Evolutionary conservation across 305 asterid species (phyloP).

Genomic region (Lippia alba): DNA sequence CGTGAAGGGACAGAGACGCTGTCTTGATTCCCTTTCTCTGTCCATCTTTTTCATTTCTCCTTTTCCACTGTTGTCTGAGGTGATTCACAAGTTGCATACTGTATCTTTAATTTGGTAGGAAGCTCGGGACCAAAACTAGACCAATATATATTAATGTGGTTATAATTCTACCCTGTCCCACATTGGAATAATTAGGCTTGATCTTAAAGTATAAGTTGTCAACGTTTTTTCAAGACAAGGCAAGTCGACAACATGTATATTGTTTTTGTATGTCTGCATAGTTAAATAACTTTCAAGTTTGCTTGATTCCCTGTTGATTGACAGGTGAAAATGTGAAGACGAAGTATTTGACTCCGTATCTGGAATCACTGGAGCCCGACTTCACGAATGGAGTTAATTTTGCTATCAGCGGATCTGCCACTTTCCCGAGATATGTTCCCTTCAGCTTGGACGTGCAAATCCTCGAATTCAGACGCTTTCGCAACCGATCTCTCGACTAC

Average conservation of each 20-base stretch:
- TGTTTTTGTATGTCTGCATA: not conserved
- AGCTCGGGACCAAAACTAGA: not conserved
- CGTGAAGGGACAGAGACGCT: constrained; percentile 13
- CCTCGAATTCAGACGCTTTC: constrained; percentile 49
- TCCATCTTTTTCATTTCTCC: not conserved
- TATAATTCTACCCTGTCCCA: too few species aligned
- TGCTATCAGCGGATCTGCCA: constrained; percentile 47
- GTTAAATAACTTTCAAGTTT: not conserved
- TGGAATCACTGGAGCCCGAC: constrained; percentile 49
- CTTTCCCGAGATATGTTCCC: constrained; percentile 44
- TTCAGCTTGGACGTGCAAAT: constrained; percentile 48
- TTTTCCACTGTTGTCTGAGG: constrained; percentile 1
- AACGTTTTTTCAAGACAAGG: too few species aligned
- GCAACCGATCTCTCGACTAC: constrained; percentile 40
- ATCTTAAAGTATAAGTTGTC: not conserved
- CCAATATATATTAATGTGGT: not conserved
- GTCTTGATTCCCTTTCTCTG: not conserved
- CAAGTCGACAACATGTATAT: too few species aligned
- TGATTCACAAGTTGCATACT: constrained; percentile 19
- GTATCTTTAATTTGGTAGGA: not conserved
- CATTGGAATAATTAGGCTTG: not conserved
- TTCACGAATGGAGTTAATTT: constrained; percentile 58
- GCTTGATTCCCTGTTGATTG: not conserved
- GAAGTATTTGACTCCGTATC: constrained; percentile 53
- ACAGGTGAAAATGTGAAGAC: constrained; percentile 53